Percentiles rank a stretch among this genome's conserved stretches.
Conservation (phyloP, 2,329 filamentous ascomycete genomes). For the Cladosporium velox region DNA sequence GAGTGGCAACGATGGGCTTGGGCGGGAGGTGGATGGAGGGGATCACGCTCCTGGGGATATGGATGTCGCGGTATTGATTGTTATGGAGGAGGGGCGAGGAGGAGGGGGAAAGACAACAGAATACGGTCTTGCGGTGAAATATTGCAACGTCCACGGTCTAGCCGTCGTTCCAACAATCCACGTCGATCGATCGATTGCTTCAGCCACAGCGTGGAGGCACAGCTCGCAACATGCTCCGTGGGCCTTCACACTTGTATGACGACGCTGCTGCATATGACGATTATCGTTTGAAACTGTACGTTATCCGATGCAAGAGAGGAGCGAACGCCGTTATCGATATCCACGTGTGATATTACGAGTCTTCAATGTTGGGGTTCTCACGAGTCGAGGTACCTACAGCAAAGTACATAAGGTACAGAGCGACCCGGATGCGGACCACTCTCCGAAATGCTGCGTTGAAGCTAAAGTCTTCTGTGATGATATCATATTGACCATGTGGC, state of each 20-base stretch:
- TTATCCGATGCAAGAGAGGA: background rate
- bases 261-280: background rate
- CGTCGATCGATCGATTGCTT: background rate
- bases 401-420: background rate
- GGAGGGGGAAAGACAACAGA: background rate
- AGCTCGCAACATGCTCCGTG: background rate
- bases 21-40: background rate
- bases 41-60: background rate
- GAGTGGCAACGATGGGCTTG: slow-evolving; percentile 6
- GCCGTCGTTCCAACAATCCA: background rate
- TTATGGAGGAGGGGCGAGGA: background rate
- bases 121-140: slow-evolving; percentile 4
- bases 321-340: background rate
- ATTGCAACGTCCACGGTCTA: background rate
- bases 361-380: background rate
- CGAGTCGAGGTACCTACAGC: background rate
- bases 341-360: background rate
- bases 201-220: background rate
- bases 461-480: background rate
- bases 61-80: background rate
- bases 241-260: background rate
- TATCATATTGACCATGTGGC: slow-evolving; percentile 1
- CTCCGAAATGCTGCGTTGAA: background rate
- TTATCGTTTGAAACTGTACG: too few species aligned
- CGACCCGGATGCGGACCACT: background rate